phyloP scores from a whole-genome alignment of 192 early-diverging fungal genomes.

The Backusella parvicylindrica region DNA sequence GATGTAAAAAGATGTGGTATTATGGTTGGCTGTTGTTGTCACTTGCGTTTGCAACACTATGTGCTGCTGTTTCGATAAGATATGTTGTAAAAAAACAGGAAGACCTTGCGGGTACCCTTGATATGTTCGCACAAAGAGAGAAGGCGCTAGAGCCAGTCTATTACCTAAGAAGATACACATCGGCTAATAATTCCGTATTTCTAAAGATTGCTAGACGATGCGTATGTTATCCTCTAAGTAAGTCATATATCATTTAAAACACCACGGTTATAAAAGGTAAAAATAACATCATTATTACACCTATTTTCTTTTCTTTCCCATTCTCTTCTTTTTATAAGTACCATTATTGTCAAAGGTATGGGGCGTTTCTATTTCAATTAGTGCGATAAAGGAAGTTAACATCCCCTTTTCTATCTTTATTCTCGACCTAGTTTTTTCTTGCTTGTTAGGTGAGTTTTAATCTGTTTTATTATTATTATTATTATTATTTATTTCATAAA shows the following conservation, averaged over 20 bases:
- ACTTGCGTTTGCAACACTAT: constrained; percentile 1
- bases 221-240: constrained; percentile 15
- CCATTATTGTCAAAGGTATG: constrained; percentile 9
- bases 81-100: neutral
- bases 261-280: neutral
- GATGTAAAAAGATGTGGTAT: constrained; percentile 15
- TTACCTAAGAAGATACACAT: neutral
- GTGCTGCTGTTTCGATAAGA: neutral
- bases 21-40: constrained; percentile 4
- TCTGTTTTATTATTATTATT: neutral
- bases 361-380: constrained; percentile 3
- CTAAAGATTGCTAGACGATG: constrained; percentile 9
- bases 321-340: neutral
- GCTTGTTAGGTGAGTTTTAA: neutral
- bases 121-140: neutral
- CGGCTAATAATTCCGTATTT: neutral
- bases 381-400: neutral
- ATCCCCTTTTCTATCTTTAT: constrained; percentile 10
- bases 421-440: constrained; percentile 5
- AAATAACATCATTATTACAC: neutral
- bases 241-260: neutral
- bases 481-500: neutral
- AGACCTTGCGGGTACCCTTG: neutral
- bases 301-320: neutral
- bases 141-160: neutral